phyloP scores from a whole-genome alignment of 257 asterid genomes.

The Ophiorrhiza pumila region DNA sequence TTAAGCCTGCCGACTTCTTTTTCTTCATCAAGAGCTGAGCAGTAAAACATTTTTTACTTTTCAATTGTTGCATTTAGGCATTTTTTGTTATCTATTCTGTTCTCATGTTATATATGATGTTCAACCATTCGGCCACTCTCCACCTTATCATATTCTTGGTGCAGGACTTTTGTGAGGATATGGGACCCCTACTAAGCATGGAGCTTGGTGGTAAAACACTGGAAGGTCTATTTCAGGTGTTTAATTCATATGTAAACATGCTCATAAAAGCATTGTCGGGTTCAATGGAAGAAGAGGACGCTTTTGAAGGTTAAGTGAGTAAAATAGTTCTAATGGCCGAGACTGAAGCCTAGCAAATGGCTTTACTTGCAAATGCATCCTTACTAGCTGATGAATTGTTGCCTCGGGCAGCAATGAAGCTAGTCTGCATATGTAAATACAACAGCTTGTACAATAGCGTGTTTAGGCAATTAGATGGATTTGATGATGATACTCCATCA shows the following conservation, averaged over 20 bases:
- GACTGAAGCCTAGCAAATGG: conserved; percentile 92
- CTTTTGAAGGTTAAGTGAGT: conserved; percentile 68
- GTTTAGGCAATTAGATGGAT: too few relatives aligned
- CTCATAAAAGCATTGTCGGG: conserved; percentile 95
- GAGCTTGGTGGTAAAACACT: conserved; percentile 85
- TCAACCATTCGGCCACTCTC: conserved; percentile 8
- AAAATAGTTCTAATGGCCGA: conserved; percentile 95
- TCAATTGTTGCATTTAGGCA: neutral
- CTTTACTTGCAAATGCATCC: conserved; percentile 97
- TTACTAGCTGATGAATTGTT: conserved; percentile 86
- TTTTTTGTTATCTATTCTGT: neutral
- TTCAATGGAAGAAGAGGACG: conserved; percentile 86
- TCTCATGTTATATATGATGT: neutral
- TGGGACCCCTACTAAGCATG: conserved; percentile 90
- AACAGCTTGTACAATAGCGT: too few relatives aligned
- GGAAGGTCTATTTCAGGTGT: conserved; percentile 94
- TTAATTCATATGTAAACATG: conserved; percentile 71
- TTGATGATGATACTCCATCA: too few relatives aligned
- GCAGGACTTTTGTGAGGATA: conserved; percentile 97
- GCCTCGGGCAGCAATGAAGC: conserved; percentile 98
- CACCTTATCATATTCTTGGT: conserved; percentile 17
- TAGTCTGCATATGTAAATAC: too few relatives aligned
- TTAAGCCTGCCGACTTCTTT: too few relatives aligned
- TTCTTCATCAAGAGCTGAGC: neutral
- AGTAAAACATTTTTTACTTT: neutral